Conservation (phyloP, 495 filamentous ascomycete species). For the Jackrogersella minutella region DNA sequence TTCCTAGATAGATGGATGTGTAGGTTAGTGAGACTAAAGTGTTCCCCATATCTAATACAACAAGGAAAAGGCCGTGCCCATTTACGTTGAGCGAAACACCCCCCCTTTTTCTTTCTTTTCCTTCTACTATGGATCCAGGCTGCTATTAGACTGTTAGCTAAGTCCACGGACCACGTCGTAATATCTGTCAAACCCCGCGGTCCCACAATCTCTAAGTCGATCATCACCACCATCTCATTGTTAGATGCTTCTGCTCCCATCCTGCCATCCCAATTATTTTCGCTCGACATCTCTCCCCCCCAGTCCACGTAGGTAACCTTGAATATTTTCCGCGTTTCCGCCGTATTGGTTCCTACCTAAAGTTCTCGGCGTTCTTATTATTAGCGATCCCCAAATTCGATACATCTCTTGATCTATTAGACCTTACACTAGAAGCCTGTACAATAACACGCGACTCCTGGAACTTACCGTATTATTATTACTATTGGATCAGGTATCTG, state of each 20-base stretch:
- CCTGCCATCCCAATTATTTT: slow-evolving; percentile 20
- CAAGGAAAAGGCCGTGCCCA: slow-evolving; percentile 15
- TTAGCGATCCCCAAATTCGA: slow-evolving; percentile 15
- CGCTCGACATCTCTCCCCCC: slow-evolving; percentile 1
- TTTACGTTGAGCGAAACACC: not conserved
- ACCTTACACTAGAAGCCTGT: not conserved
- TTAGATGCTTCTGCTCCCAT: slow-evolving; percentile 16
- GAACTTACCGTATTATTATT: not conserved
- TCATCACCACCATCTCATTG: slow-evolving; percentile 17
- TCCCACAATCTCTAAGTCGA: slow-evolving; percentile 30
- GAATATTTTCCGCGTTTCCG: slow-evolving; percentile 37
- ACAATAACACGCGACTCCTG: not conserved
- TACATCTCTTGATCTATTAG: not conserved
- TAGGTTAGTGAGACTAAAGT: not conserved
- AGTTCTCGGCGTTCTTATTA: slow-evolving; percentile 32
- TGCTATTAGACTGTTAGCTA: too few species aligned
- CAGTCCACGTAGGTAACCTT: slow-evolving; percentile 8
- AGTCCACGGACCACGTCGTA: slow-evolving; percentile 31
- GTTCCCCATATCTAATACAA: slow-evolving; percentile 25
- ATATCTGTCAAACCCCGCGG: slow-evolving; percentile 38
- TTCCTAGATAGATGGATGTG: slow-evolving; percentile 7
- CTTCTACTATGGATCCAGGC: too few species aligned
- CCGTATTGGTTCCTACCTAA: slow-evolving; percentile 16
- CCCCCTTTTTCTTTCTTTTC: not conserved
- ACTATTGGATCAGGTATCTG: slow-evolving; percentile 7